phyloP scores from a whole-genome alignment of 2,329 filamentous ascomycete species.

The Diplodia seriata region DNA sequence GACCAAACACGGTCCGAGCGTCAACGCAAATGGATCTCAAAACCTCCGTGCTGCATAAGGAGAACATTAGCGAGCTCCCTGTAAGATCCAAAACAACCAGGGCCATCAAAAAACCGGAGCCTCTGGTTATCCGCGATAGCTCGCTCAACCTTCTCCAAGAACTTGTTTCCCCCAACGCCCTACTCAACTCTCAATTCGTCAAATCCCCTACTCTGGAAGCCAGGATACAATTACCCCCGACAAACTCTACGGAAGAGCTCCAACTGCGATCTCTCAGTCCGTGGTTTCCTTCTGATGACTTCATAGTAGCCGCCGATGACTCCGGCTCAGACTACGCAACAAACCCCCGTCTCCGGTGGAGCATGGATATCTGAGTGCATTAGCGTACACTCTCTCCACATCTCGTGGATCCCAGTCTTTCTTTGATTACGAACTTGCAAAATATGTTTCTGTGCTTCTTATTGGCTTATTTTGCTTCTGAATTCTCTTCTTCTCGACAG shows the following conservation, averaged over 20 bases:
- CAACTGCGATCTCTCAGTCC: conserved; percentile 33
- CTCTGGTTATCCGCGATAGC: conserved; percentile 47
- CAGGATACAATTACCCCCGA: conserved; percentile 46
- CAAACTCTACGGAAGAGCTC: conserved; percentile 42
- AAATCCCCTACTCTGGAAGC: conserved; percentile 49
- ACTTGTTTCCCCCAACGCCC: conserved; percentile 45
- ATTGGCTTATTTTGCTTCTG: conserved; percentile 4
- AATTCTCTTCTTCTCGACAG: conserved; percentile 14
- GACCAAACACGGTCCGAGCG: conserved; percentile 36
- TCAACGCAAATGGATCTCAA: conserved; percentile 34
- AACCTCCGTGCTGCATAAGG: conserved; percentile 33
- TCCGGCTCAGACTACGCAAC: conserved; percentile 46
- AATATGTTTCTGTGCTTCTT: neutral
- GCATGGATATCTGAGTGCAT: conserved; percentile 50
- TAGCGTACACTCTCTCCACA: neutral
- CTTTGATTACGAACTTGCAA: conserved; percentile 16
- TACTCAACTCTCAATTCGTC: conserved; percentile 47
- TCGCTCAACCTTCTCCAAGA: conserved; percentile 50
- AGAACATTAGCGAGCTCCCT: conserved; percentile 30
- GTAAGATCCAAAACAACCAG: conserved; percentile 7
- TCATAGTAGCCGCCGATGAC: conserved; percentile 35
- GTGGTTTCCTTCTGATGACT: conserved; percentile 36
- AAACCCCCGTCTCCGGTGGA: conserved; percentile 51
- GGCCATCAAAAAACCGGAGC: conserved; percentile 35
- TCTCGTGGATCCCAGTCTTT: conserved; percentile 1